A percentile compares a stretch with the other conserved stretches of the same genome.
Evolutionary conservation across 2,329 filamentous ascomycete genomes (phyloP).

Genomic region (Venturia pyrina): DNA sequence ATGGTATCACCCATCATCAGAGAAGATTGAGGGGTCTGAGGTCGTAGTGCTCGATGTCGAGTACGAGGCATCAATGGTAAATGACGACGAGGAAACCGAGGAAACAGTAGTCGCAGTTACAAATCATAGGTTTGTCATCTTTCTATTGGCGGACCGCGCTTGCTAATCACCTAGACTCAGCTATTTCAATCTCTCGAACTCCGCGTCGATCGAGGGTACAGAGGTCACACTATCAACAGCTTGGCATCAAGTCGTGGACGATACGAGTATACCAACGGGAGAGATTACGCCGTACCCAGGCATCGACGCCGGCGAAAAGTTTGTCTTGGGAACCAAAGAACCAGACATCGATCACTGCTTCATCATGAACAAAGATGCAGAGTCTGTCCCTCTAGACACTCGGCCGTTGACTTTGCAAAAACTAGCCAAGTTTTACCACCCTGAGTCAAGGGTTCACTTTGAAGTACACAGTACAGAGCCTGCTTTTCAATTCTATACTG

Average conservation of each 20-base stretch:
- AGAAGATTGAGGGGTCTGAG: slow-evolving; percentile 50
- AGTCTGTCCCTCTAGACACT: slow-evolving; percentile 41
- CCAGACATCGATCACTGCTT: slow-evolving; percentile 90
- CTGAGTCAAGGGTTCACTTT: slow-evolving; percentile 64
- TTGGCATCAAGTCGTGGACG: slow-evolving; percentile 64
- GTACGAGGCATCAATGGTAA: slow-evolving; percentile 76
- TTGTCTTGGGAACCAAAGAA: slow-evolving; percentile 59
- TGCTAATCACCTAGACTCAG: slow-evolving; percentile 25
- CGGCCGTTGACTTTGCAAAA: slow-evolving; percentile 49
- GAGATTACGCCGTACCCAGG: slow-evolving; percentile 54
- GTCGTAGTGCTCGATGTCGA: slow-evolving; percentile 72
- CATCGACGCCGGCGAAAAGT: slow-evolving; percentile 54
- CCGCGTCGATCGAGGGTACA: slow-evolving; percentile 52
- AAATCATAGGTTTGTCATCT: slow-evolving; percentile 68
- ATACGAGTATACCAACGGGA: slow-evolving; percentile 62
- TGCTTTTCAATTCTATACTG: slow-evolving; percentile 94
- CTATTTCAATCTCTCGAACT: slow-evolving; percentile 59
- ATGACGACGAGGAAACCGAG: slow-evolving; percentile 52
- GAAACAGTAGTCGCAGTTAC: slow-evolving; percentile 91
- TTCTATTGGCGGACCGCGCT: slow-evolving; percentile 9
- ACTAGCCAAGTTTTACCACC: slow-evolving; percentile 64
- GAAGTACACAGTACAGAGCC: slow-evolving; percentile 89
- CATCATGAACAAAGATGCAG: slow-evolving; percentile 56
- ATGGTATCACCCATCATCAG: slow-evolving; percentile 66
- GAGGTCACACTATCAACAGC: slow-evolving; percentile 48